Evolutionary conservation across 1,139 yeast genomes (phyloP).

Genomic region (Hyphopichia buzzinii): DNA sequence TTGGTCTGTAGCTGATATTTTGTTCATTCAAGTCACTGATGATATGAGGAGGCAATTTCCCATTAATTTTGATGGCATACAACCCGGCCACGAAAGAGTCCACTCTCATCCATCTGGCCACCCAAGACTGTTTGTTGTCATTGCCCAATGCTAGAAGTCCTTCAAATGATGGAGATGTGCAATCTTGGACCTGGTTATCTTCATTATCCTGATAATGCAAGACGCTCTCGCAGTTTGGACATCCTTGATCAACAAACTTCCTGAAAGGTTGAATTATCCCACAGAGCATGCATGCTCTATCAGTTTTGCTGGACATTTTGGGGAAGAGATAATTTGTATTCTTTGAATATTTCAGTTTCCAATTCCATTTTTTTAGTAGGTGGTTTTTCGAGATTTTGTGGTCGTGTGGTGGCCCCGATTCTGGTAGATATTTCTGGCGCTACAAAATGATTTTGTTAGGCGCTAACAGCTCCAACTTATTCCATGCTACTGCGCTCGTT

Average conservation of each 20-base stretch:
- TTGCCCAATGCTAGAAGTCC: constrained; percentile 91
- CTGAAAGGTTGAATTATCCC: constrained; percentile 81
- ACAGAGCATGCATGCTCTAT: constrained; percentile 97
- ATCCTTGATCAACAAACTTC: constrained; percentile 77
- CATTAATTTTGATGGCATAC: constrained; percentile 91
- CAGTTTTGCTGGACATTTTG: constrained; percentile 60
- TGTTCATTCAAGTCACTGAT: constrained; percentile 68
- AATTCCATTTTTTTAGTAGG: no score
- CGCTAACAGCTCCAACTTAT: neutral
- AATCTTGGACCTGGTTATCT: constrained; percentile 80
- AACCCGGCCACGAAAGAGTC: constrained; percentile 88
- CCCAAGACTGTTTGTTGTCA: constrained; percentile 85
- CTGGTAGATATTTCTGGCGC: no score
- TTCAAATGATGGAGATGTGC: constrained; percentile 95
- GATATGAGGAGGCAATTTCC: constrained; percentile 85
- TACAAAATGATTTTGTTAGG: no score
- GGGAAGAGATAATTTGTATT: no score
- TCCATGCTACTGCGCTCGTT: neutral
- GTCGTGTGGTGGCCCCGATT: no score
- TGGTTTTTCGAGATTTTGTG: no score
- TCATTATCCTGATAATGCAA: constrained; percentile 78
- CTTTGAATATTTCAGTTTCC: no score
- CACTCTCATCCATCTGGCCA: constrained; percentile 92
- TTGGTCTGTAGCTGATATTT: constrained; percentile 83
- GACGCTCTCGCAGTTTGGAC: constrained; percentile 96